Evolutionary conservation across 2,329 filamentous ascomycete genomes (phyloP), one percentile per base, ranked within the genome.

Genomic region (Cladophialophora yegresii): DNA sequence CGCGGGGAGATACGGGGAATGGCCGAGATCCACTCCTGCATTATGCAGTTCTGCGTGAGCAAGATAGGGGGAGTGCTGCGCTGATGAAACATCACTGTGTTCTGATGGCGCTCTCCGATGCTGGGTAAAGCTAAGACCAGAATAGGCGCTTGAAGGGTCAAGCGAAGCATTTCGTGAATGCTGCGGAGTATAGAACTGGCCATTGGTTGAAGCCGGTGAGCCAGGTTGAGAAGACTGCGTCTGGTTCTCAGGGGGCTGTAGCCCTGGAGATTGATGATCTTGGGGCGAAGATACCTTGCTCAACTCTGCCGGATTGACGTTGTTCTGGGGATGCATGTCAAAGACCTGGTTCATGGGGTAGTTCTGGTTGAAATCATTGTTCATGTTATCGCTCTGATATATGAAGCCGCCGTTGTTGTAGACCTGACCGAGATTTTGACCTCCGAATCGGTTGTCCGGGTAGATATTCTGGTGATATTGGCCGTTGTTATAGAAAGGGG

Each of bases 41-140:
- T 96, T 92, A 73, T 96, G 96, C 68, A 81, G 86, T 72, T 97
- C 93, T 65, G 89, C 84, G 70, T 89, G 89, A 30, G 84, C 85
- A 63, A 96, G 79, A 73, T 91, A 92, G 3, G 93, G 93, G 20
- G 93, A 97, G 26, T 88, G 90, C 23, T 90, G 88, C 16, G 88
- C 90, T 20, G 92, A 96, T 4, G 86, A 96, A 5, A 96, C 88
- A 70, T 97, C 93, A 2, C 92, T 96, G 72, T 89, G 92, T 71
- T 97, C 93, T n/a, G 93, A 97, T 0, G 91, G 90, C 43, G 86
- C 88, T 72, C 93, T 87, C 71, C 92, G 85, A 75, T 97, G 93
- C n/a, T 85, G 83, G 70, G 91, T 89, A 73, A 96, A 97, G 65
- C 82, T 79, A 43, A 80, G 78, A 70, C 84, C 83, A 73, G 80